These are phyloP conservation scores for Penicillium mononematosum DNA, from an alignment of 495 filamentous ascomycete genomes.

Conservation along the genomic window DNA sequence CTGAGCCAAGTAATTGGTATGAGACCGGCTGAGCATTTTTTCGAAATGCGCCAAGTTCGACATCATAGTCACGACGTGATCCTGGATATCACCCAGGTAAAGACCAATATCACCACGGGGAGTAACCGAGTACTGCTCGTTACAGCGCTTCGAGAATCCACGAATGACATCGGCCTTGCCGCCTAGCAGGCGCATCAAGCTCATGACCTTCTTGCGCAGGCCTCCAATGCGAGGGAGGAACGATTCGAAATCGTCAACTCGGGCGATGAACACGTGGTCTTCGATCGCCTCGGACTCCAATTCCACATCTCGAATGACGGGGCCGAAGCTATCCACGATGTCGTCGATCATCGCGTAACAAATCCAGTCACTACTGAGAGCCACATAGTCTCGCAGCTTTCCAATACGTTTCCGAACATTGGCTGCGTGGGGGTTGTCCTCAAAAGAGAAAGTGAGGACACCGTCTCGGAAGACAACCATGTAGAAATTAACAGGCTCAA, in stretches of 20 bases:
- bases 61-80: slow-evolving; percentile 99
- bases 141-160: slow-evolving; percentile 97
- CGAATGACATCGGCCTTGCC: slow-evolving; percentile 97
- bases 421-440: slow-evolving; percentile 74
- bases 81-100: slow-evolving; percentile 95
- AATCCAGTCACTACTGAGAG: slow-evolving; percentile 94
- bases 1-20: slow-evolving; percentile 95
- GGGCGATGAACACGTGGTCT: slow-evolving; percentile 88
- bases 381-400: slow-evolving; percentile 88
- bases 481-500: slow-evolving; percentile 93
- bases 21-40: slow-evolving; percentile 93
- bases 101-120: slow-evolving; percentile 94
- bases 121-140: slow-evolving; percentile 91
- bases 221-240: slow-evolving; percentile 87
- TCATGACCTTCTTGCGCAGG: slow-evolving; percentile 92
- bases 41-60: slow-evolving; percentile 92
- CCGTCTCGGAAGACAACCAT: slow-evolving; percentile 97
- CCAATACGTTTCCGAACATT: slow-evolving; percentile 91
- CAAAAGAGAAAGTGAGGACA: slow-evolving; percentile 89
- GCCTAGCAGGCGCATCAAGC: slow-evolving; percentile 84
- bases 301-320: slow-evolving; percentile 82
- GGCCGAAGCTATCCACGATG: slow-evolving; percentile 94
- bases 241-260: slow-evolving; percentile 78
- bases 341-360: slow-evolving; percentile 99
- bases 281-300: slow-evolving; percentile 88